Conservation (phyloP, 1,284 basidiomycete species). For the Malassezia dermatis region DNA sequence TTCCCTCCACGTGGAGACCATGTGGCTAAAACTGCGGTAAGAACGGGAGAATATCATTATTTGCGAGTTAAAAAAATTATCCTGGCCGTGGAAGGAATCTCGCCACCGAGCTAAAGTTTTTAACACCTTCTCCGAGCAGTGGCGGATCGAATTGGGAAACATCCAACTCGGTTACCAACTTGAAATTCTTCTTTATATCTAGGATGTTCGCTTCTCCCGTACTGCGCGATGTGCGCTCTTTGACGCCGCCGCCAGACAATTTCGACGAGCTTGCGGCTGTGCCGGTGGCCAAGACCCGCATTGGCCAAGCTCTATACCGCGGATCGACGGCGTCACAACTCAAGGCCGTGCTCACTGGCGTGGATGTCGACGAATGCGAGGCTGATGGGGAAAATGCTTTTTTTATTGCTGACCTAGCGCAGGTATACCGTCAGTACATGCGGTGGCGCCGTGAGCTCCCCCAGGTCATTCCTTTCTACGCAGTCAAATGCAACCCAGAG, state of each 20-base stretch:
- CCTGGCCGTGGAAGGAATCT: not conserved
- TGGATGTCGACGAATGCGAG: slow-evolving; percentile 50
- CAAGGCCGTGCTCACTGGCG: slow-evolving; percentile 25
- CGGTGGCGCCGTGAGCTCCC: slow-evolving; percentile 67
- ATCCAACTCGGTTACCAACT: not conserved
- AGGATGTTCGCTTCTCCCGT: slow-evolving; percentile 1
- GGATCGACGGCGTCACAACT: slow-evolving; percentile 36
- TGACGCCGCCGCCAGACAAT: slow-evolving; percentile 18
- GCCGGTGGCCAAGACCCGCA: slow-evolving; percentile 7
- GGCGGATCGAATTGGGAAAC: not conserved
- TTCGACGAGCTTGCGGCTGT: not conserved
- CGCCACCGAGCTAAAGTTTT: not conserved
- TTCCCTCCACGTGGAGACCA: not conserved
- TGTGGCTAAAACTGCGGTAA: not conserved
- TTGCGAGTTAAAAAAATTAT: not conserved
- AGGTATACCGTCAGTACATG: slow-evolving; percentile 74
- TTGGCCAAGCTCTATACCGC: slow-evolving; percentile 24
- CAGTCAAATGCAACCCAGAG: slow-evolving; percentile 96
- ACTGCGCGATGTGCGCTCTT: slow-evolving; percentile 3
- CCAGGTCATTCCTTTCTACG: slow-evolving; percentile 73
- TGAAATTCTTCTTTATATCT: not conserved
- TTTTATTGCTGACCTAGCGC: slow-evolving; percentile 84
- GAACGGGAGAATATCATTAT: not conserved
- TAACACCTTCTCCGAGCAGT: not conserved
- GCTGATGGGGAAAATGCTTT: slow-evolving; percentile 81